These are phyloP conservation scores for Gossypium davidsonii DNA, from an alignment of 441 rosid species.

Conservation along the genomic window DNA sequence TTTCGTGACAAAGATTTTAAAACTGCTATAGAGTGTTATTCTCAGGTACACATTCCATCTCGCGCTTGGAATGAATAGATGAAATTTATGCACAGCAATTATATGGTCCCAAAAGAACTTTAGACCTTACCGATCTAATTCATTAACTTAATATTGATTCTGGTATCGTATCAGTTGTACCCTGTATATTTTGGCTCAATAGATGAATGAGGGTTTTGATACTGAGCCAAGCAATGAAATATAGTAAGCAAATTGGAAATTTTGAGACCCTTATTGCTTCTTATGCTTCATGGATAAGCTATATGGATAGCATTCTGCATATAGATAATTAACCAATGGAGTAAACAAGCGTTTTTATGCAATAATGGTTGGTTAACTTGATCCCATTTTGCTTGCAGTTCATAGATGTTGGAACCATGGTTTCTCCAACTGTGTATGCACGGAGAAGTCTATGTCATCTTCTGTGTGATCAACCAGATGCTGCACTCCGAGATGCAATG, in stretches of 20 bases:
- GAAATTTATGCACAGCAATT: neutral
- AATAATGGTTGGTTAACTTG: neutral
- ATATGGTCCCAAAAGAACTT: neutral
- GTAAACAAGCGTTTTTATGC: neutral
- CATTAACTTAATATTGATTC: neutral
- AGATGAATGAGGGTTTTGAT: neutral
- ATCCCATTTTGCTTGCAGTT: constrained; percentile 35
- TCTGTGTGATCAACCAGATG: constrained; percentile 80
- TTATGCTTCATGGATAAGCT: neutral
- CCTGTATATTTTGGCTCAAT: neutral
- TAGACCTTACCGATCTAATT: neutral
- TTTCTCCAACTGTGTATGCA: constrained; percentile 85
- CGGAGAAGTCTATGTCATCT: constrained; percentile 85
- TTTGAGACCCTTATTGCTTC: neutral
- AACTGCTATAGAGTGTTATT: constrained; percentile 69
- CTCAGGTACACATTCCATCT: constrained; percentile 52
- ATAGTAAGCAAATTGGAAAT: neutral
- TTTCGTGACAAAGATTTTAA: constrained; percentile 77
- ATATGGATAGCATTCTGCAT: neutral
- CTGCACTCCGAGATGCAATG: constrained; percentile 93
- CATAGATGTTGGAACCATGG: constrained; percentile 80
- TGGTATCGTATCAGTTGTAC: neutral
- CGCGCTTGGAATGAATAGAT: neutral
- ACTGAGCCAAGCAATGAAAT: constrained; percentile 1
- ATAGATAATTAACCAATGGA: neutral